These are phyloP conservation scores for Vigna radiata DNA, from an alignment of 306 rosid genomes.

Conservation along the genomic window DNA sequence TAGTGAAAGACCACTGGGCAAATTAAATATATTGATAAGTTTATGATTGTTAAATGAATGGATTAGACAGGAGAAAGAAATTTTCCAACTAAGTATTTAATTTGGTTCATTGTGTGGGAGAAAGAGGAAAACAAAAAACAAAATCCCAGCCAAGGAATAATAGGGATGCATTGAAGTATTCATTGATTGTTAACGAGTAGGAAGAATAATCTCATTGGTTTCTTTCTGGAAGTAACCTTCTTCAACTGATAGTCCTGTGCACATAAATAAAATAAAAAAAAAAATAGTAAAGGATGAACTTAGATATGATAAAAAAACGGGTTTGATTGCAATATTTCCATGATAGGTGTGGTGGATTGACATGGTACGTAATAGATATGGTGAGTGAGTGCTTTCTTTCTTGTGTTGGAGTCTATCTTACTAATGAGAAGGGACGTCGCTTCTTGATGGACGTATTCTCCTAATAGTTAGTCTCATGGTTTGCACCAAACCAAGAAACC, in stretches of 20 bases:
- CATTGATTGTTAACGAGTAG: slow-evolving; percentile 27
- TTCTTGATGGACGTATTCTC: slow-evolving; percentile 52
- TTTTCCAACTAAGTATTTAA: slow-evolving; percentile 30
- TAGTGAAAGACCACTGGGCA: not conserved
- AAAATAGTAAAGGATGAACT: slow-evolving; percentile 19
- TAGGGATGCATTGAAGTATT: slow-evolving; percentile 32
- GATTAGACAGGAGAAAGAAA: slow-evolving; percentile 10
- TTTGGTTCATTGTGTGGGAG: slow-evolving; percentile 27
- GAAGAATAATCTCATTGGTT: slow-evolving; percentile 29
- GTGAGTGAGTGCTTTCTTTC: slow-evolving; percentile 44
- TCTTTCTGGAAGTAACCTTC: slow-evolving; percentile 18
- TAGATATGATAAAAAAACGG: slow-evolving; percentile 41
- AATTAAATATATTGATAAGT: not conserved
- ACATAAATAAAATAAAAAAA: slow-evolving; percentile 15
- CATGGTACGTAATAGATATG: slow-evolving; percentile 48
- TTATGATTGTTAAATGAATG: slow-evolving; percentile 31
- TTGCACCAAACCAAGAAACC: slow-evolving; percentile 60
- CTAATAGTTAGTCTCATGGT: slow-evolving; percentile 47
- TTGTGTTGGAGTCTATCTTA: slow-evolving; percentile 38
- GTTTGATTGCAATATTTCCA: slow-evolving; percentile 44
- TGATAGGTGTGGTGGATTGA: slow-evolving; percentile 23
- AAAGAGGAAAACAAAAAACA: slow-evolving; percentile 3
- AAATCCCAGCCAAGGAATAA: not conserved
- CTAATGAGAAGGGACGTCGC: slow-evolving; percentile 54
- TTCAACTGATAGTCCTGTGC: slow-evolving; percentile 3